These are phyloP conservation scores for Diaporthe batatas DNA, from an alignment of 2,329 filamentous ascomycete species.

Conservation along the genomic window DNA sequence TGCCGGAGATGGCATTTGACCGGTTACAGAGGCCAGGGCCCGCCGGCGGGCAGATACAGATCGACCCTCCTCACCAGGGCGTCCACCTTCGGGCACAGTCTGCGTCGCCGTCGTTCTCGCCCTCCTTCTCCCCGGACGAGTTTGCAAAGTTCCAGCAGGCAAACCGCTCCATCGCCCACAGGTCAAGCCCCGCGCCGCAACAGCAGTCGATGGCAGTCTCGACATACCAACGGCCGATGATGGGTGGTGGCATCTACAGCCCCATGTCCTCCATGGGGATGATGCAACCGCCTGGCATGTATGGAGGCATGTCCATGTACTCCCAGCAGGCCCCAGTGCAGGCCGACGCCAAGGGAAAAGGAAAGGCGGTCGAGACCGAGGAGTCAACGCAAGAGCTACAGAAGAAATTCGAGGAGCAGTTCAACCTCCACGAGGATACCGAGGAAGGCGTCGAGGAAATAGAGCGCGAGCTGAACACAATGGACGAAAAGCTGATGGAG, in stretches of 20 bases:
- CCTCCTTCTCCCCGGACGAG: constrained; percentile 85
- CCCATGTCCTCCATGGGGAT: constrained; percentile 59
- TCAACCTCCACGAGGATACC: constrained; percentile 59
- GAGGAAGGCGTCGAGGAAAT: constrained; percentile 75
- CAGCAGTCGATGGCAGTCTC: constrained; percentile 59
- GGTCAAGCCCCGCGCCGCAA: constrained; percentile 72
- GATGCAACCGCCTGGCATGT: constrained; percentile 69
- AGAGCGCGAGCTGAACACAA: constrained; percentile 87
- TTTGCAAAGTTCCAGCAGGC: constrained; percentile 89
- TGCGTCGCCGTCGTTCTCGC: constrained; percentile 68
- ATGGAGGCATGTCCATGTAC: constrained; percentile 64
- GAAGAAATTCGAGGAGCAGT: constrained; percentile 53
- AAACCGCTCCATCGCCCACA: constrained; percentile 65
- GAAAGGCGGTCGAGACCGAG: constrained; percentile 93
- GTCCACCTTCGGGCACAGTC: constrained; percentile 67
- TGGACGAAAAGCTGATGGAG: constrained; percentile 76
- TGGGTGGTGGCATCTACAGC: constrained; percentile 60
- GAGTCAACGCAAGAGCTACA: constrained; percentile 75
- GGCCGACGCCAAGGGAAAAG: constrained; percentile 78
- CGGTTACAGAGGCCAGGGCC: constrained; percentile 47
- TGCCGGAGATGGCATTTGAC: constrained; percentile 68
- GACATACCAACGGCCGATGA: constrained; percentile 70
- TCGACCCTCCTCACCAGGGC: constrained; percentile 61
- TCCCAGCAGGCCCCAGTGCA: constrained; percentile 54
- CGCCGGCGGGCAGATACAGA: constrained; percentile 56